These are phyloP conservation scores for Fusarium nygamai DNA, from an alignment of 2,329 filamentous ascomycete genomes.

Conservation along the genomic window DNA sequence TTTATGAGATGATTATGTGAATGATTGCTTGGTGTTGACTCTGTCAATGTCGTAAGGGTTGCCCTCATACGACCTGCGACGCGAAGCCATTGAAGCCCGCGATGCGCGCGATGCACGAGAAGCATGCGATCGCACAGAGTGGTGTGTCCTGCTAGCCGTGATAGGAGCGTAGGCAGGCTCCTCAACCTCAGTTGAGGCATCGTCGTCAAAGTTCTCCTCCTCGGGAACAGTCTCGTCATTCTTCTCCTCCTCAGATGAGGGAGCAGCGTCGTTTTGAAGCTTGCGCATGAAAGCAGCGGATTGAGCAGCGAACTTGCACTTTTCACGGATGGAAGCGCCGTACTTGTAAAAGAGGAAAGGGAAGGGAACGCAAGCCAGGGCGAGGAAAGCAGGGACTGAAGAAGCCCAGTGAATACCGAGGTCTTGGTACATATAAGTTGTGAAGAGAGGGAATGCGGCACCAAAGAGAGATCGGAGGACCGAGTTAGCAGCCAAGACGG, in stretches of 20 bases:
- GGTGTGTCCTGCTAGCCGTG: slow-evolving; percentile 5
- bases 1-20: slow-evolving; percentile 21
- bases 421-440: slow-evolving; percentile 31
- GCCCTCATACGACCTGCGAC: slow-evolving; percentile 30
- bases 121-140: slow-evolving; percentile 18
- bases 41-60: slow-evolving; percentile 35
- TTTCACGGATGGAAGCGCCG: slow-evolving; percentile 29
- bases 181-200: slow-evolving; percentile 29
- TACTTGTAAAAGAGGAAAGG: slow-evolving; percentile 39
- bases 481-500: slow-evolving; percentile 28
- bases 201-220: slow-evolving; percentile 23
- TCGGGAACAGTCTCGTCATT: slow-evolving; percentile 9
- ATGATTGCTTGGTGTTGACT: slow-evolving; percentile 33
- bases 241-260: slow-evolving; percentile 10
- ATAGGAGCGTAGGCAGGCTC: slow-evolving; percentile 32
- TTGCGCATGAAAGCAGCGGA: slow-evolving; percentile 36
- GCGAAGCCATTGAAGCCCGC: slow-evolving; percentile 8
- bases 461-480: slow-evolving; percentile 35
- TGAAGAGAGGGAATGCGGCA: slow-evolving; percentile 35
- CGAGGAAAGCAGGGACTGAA: slow-evolving; percentile 29
- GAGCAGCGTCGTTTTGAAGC: slow-evolving; percentile 15
- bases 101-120: slow-evolving; percentile 22
- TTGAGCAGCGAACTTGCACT: slow-evolving; percentile 36
- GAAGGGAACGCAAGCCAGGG: slow-evolving; percentile 33
- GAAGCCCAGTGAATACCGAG: slow-evolving; percentile 36